Base-by-base conservation (phyloP, 108 stramenopile genomes). In the Schizochytrium sp. region DNA sequence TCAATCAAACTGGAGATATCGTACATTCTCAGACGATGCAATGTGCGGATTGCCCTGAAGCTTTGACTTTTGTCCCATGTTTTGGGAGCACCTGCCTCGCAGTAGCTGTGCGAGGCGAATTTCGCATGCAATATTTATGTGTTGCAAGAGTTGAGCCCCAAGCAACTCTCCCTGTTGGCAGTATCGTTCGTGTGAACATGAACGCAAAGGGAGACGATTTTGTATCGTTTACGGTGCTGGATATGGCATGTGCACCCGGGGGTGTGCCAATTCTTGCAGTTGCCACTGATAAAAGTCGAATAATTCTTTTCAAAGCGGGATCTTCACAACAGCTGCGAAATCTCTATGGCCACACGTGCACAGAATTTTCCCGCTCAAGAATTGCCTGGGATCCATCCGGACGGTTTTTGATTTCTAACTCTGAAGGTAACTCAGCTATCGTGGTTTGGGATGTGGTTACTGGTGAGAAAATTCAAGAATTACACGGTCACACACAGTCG, bases 41-140 rank as follows among this genome's bases (percentile, higher is more conserved):
- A 40, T 83, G 76, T 53, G 47, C 76, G 15, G 76, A 55, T n/a
- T 83, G 76, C 76, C 76, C 76, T 0, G 76, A 83, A n/a, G 76
- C 76, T 10, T n/a, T 83, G 13, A n/a, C 50, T 28, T 83, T 83
- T 83, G 10, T 55, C 47, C 28, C 28, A 13, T 83, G 76, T 53
- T 83, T 83, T 46, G 76, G 76, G 0, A 55, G 50, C 47, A 47
- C 55, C 5, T 83, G 76, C 47, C 3, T 83, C 12, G 76, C 55
- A n/a, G 53, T 55, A 5, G 76, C 76, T 40, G 76, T 83, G 12
- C 45, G 76, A 40, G 76, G 53, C 0, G 50, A 83, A 8, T 55
- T 55, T 28, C 53, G 76, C 55, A 10, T 83, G 12, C 76, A 83
- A 1, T 83, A 83, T 83, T 40, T 55, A n/a, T 83, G 76, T 40